phyloP scores from a whole-genome alignment of 345 rosid genomes.

The Sonneratia caseolaris region DNA sequence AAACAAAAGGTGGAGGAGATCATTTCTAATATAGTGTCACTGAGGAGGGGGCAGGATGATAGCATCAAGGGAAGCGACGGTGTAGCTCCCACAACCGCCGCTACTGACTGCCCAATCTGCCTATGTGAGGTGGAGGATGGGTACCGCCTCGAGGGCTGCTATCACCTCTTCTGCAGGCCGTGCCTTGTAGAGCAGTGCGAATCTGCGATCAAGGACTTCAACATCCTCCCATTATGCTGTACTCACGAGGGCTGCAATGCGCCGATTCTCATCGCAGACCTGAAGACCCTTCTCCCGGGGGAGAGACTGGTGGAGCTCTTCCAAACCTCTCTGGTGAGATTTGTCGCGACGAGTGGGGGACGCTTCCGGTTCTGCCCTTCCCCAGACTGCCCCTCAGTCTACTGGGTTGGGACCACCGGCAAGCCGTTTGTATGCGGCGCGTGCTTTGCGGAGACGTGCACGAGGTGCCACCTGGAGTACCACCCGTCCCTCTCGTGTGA shows the following conservation, averaged over 20 bases:
- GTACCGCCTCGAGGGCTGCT: constrained; percentile 66
- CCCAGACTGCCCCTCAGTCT: constrained; percentile 78
- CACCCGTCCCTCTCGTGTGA: constrained; percentile 67
- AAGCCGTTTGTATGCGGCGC: constrained; percentile 72
- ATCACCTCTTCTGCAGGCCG: constrained; percentile 52
- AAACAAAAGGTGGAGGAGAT: constrained; percentile 54
- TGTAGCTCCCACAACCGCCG: constrained; percentile 15
- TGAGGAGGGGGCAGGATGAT: constrained; percentile 15
- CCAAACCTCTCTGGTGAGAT: constrained; percentile 57
- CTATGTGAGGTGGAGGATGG: constrained; percentile 73
- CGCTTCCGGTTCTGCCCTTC: constrained; percentile 70
- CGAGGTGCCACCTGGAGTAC: constrained; percentile 63
- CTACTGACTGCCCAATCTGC: constrained; percentile 61
- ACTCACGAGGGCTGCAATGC: constrained; percentile 35
- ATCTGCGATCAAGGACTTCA: constrained; percentile 53
- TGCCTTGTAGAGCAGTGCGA: constrained; percentile 80
- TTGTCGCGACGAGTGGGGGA: constrained; percentile 54
- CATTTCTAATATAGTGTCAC: constrained; percentile 35
- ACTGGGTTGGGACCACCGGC: constrained; percentile 32
- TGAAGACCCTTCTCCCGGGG: constrained; percentile 43
- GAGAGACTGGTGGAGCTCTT: constrained; percentile 79
- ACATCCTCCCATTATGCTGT: constrained; percentile 60
- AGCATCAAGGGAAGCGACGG: constrained; percentile 13
- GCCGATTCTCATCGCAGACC: constrained; percentile 46
- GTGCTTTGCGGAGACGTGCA: constrained; percentile 63